A percentile compares a stretch with the other conserved stretches of the same genome.
Conservation (phyloP, 2,329 filamentous ascomycete genomes). For the Alternaria gansuensis region DNA sequence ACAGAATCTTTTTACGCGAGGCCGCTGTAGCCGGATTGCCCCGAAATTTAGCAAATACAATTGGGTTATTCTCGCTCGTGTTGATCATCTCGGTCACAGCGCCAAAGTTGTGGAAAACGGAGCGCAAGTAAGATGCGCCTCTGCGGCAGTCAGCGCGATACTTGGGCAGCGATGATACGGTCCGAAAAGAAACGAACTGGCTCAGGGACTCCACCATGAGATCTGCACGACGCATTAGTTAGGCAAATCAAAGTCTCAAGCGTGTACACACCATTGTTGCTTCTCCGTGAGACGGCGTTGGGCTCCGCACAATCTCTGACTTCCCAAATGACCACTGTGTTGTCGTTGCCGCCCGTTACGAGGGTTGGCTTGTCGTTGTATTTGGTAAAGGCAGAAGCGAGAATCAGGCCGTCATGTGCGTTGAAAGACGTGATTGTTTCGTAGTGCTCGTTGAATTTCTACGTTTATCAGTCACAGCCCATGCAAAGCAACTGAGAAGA, state of each 20-base stretch:
- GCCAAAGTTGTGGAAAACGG: slow-evolving; percentile 90
- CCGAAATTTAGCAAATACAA: slow-evolving; percentile 90
- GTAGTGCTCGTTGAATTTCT: slow-evolving; percentile 83
- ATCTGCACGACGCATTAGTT: slow-evolving; percentile 55
- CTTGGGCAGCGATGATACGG: slow-evolving; percentile 84
- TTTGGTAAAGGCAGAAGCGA: slow-evolving; percentile 80
- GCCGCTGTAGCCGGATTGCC: slow-evolving; percentile 73
- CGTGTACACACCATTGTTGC: slow-evolving; percentile 63
- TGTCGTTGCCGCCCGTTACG: slow-evolving; percentile 93
- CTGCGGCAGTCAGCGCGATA: slow-evolving; percentile 92
- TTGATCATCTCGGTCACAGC: slow-evolving; percentile 85
- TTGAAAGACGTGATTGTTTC: slow-evolving; percentile 80
- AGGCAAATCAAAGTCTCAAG: slow-evolving; percentile 10
- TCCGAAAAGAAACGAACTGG: slow-evolving; percentile 91
- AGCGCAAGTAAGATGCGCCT: slow-evolving; percentile 88
- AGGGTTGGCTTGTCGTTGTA: slow-evolving; percentile 80
- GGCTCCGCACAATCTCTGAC: slow-evolving; percentile 65
- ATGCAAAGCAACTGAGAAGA: neutral
- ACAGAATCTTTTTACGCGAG: slow-evolving; percentile 84
- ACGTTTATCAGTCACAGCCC: slow-evolving; percentile 28
- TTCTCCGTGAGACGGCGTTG: slow-evolving; percentile 58
- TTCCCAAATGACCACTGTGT: slow-evolving; percentile 88
- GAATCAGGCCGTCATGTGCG: slow-evolving; percentile 85
- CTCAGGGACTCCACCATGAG: slow-evolving; percentile 71
- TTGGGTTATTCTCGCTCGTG: slow-evolving; percentile 83